These are phyloP conservation scores for Magnaporthiopsis poae DNA, from an alignment of 2,329 filamentous ascomycete genomes.

Conservation along the genomic window DNA sequence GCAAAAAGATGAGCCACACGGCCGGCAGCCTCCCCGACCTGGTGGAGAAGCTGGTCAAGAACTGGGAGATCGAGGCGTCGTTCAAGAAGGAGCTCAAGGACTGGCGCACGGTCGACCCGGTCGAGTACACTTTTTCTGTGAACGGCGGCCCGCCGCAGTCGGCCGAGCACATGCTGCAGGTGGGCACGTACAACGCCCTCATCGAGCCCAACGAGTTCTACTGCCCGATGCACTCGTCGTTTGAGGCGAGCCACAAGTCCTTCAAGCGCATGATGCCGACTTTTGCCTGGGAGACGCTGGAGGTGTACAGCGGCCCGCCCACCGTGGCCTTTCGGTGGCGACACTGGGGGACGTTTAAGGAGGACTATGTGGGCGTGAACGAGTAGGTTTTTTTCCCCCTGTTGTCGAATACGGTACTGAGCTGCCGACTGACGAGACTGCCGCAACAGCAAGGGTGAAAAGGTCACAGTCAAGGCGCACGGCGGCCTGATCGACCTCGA, in stretches of 20 bases:
- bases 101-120: constrained; percentile 55
- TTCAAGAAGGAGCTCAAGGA: constrained; percentile 53
- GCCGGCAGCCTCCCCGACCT: constrained; percentile 48
- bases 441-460: constrained; percentile 45
- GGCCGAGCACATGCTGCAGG: constrained; percentile 54
- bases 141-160: constrained; percentile 49
- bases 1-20: constrained; percentile 45
- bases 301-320: constrained; percentile 57
- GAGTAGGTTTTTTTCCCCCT: not conserved
- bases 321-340: constrained; percentile 55
- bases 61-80: constrained; percentile 63
- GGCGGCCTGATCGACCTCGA: constrained; percentile 53
- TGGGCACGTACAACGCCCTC: constrained; percentile 61
- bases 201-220: constrained; percentile 56
- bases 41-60: constrained; percentile 62
- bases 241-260: constrained; percentile 55
- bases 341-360: constrained; percentile 59
- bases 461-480: constrained; percentile 51
- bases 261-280: constrained; percentile 67
- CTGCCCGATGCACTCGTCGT: constrained; percentile 50
- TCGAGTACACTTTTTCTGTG: constrained; percentile 52
- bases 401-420: not conserved
- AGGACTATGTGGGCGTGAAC: constrained; percentile 48
- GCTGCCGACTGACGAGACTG: not conserved
- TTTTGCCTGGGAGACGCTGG: constrained; percentile 61